phyloP scores from a whole-genome alignment of 2,329 filamentous ascomycete genomes.

The Colletotrichum eremochloae region DNA sequence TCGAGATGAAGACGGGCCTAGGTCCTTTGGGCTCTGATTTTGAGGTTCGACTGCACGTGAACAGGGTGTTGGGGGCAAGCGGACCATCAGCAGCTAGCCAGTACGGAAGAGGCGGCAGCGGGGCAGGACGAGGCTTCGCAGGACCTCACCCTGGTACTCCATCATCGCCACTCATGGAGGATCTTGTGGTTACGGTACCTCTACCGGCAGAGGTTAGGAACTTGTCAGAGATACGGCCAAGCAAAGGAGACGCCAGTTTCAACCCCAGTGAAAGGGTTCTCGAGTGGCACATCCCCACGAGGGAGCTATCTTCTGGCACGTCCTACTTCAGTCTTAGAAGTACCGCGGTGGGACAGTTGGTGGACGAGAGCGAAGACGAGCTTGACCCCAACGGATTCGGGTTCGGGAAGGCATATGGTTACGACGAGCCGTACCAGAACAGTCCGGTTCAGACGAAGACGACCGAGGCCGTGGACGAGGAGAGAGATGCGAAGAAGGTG shows the following conservation, averaged over 20 bases:
- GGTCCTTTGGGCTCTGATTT: constrained; percentile 85
- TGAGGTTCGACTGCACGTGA: constrained; percentile 83
- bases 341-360: constrained; percentile 78
- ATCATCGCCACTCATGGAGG: constrained; percentile 76
- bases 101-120: constrained; percentile 56
- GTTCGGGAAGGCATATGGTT: constrained; percentile 64
- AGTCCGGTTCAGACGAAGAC: constrained; percentile 52
- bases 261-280: constrained; percentile 78
- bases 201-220: constrained; percentile 85
- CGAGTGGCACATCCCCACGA: constrained; percentile 86
- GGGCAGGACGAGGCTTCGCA: constrained; percentile 57
- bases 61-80: constrained; percentile 67
- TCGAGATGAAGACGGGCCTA: constrained; percentile 86
- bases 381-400: constrained; percentile 66
- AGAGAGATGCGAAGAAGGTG: constrained; percentile 68
- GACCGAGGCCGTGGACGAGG: constrained; percentile 51
- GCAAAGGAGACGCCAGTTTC: constrained; percentile 86
- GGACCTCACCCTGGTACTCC: constrained; percentile 66
- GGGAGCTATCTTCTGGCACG: constrained; percentile 77
- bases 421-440: constrained; percentile 69
- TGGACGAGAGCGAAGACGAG: constrained; percentile 62
- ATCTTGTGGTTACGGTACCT: constrained; percentile 82
- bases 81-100: constrained; percentile 53
- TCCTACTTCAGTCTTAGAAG: constrained; percentile 82
- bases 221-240: constrained; percentile 84